Evolutionary conservation across 1,284 basidiomycete species (phyloP).

Genomic region (Pseudozyma sp.): DNA sequence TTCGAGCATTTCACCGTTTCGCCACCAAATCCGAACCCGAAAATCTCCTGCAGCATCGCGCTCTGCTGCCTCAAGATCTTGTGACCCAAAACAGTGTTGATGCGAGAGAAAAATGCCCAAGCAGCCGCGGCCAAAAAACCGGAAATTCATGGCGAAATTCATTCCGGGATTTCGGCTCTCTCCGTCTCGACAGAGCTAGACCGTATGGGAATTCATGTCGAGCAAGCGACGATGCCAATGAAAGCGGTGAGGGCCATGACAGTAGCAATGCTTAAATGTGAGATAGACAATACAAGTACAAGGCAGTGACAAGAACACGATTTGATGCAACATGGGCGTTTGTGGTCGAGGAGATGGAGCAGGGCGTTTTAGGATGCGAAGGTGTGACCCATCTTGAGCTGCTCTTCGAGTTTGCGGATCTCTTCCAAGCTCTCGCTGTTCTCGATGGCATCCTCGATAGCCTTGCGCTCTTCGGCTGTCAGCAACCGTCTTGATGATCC

Average conservation of each 20-base stretch:
- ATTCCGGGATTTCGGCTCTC: slow-evolving; percentile 15
- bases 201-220: too few species aligned
- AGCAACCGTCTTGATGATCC: slow-evolving; percentile 77
- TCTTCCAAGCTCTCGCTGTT: slow-evolving; percentile 86
- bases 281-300: too few species aligned
- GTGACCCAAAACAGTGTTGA: too few species aligned
- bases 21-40: slow-evolving; percentile 14
- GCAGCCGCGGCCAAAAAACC: slow-evolving; percentile 24
- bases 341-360: not conserved
- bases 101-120: not conserved
- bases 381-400: slow-evolving; percentile 59
- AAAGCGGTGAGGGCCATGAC: too few species aligned
- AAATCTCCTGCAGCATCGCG: not conserved
- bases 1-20: slow-evolving; percentile 8
- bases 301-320: too few species aligned
- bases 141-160: not conserved
- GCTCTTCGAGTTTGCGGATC: slow-evolving; percentile 63
- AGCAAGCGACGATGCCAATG: too few species aligned
- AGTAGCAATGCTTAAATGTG: too few species aligned
- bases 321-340: too few species aligned
- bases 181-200: not conserved
- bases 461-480: slow-evolving; percentile 90
- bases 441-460: slow-evolving; percentile 88
- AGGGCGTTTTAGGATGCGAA: slow-evolving; percentile 10
- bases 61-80: slow-evolving; percentile 5